Conservation (phyloP, 768 basidiomycete species). For the Amanita muscaria region DNA sequence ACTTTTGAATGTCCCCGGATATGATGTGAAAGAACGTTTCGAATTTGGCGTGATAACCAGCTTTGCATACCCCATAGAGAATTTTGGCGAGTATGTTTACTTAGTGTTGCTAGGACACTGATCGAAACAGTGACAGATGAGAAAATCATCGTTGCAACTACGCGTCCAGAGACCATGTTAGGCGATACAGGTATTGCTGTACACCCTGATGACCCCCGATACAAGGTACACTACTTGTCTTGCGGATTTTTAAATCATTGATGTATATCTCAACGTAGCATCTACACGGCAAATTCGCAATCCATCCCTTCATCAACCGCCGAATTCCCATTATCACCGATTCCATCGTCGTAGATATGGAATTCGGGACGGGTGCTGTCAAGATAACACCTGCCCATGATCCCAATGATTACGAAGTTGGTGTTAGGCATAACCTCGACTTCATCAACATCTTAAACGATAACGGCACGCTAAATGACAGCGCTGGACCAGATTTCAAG, state of each 20-base stretch:
- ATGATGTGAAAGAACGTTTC: slow-evolving; percentile 90
- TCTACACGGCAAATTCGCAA: slow-evolving; percentile 86
- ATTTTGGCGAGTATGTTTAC: slow-evolving; percentile 46
- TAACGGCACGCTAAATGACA: slow-evolving; percentile 90
- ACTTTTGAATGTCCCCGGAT: slow-evolving; percentile 84
- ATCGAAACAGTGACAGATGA: slow-evolving; percentile 47
- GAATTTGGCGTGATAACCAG: slow-evolving; percentile 95
- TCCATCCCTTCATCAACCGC: slow-evolving; percentile 83
- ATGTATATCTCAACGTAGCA: no score
- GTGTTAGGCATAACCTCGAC: slow-evolving; percentile 74
- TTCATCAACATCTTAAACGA: slow-evolving; percentile 96
- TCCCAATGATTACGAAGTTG: slow-evolving; percentile 94
- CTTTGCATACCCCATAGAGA: slow-evolving; percentile 91
- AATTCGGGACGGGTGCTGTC: slow-evolving; percentile 95
- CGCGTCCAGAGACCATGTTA: slow-evolving; percentile 97
- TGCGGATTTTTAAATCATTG: background rate
- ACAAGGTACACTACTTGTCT: slow-evolving; percentile 42
- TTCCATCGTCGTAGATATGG: slow-evolving; percentile 84
- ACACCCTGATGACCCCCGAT: slow-evolving; percentile 86
- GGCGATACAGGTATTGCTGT: slow-evolving; percentile 97
- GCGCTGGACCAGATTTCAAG: slow-evolving; percentile 74
- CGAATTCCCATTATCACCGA: slow-evolving; percentile 86
- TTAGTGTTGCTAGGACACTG: background rate
- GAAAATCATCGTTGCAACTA: slow-evolving; percentile 88
- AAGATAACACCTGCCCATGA: slow-evolving; percentile 99